These are phyloP conservation scores for Lichtheimia corymbifera DNA, from an alignment of 371 early-diverging fungal genomes.

Conservation along the genomic window DNA sequence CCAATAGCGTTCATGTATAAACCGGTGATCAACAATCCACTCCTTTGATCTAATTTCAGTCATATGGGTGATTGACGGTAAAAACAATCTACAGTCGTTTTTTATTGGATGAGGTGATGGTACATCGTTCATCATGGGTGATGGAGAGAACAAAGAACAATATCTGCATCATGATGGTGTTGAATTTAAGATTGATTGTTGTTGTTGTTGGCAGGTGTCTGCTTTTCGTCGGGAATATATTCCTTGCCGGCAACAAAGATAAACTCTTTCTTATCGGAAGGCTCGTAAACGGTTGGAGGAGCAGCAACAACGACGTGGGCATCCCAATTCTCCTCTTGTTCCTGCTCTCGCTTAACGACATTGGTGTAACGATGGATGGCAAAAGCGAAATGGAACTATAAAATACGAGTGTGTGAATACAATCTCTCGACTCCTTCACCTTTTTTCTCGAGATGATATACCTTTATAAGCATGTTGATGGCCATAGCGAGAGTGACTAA, in stretches of 20 bases:
- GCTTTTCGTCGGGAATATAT: conserved; percentile 44
- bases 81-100: no score
- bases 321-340: conserved; percentile 5
- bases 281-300: conserved; percentile 27
- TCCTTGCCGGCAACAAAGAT: conserved; percentile 49
- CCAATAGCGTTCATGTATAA: no score
- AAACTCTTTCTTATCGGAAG: conserved; percentile 17
- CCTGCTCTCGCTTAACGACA: conserved; percentile 21
- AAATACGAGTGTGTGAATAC: not conserved
- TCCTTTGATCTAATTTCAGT: no score
- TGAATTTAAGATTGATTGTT: not conserved
- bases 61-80: no score
- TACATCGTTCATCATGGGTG: not conserved
- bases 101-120: no score
- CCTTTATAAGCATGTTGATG: conserved; percentile 41
- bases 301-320: conserved; percentile 20
- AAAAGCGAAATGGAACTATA: conserved; percentile 45
- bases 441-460: conserved; percentile 3
- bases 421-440: not conserved
- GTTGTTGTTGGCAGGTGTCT: conserved; percentile 5
- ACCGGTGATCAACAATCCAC: no score
- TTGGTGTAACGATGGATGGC: conserved; percentile 41
- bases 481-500: conserved; percentile 39
- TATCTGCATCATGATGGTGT: no score
- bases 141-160: not conserved